Conservation (phyloP, 768 basidiomycete genomes). For the Lactarius vividus region DNA sequence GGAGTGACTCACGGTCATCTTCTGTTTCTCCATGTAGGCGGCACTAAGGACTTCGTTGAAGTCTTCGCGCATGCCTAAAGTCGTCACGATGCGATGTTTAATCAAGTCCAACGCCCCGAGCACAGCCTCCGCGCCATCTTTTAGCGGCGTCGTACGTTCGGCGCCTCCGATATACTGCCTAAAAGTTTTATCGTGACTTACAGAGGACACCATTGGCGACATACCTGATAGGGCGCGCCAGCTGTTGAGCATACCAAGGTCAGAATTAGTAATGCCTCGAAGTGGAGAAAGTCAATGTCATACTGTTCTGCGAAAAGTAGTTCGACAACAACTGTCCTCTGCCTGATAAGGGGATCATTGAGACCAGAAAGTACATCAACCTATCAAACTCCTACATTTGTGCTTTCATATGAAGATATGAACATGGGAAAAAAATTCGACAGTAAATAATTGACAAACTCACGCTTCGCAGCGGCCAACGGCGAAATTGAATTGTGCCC, state of each 20-base stretch:
- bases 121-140: constrained; percentile 57
- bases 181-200: constrained; percentile 3
- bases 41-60: constrained; percentile 83
- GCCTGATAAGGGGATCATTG: constrained; percentile 39
- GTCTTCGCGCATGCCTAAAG: constrained; percentile 38
- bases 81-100: constrained; percentile 48
- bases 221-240: constrained; percentile 76
- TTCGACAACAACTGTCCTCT: constrained; percentile 70
- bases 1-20: constrained; percentile 62
- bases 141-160: constrained; percentile 66
- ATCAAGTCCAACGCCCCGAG: constrained; percentile 57
- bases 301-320: constrained; percentile 85
- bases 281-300: constrained; percentile 29
- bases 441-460: constrained; percentile 28
- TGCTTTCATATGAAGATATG: constrained; percentile 44
- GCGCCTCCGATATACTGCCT: constrained; percentile 74
- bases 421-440: background rate
- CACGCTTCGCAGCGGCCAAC: constrained; percentile 71
- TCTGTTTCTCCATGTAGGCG: constrained; percentile 83
- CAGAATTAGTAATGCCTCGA: constrained; percentile 1
- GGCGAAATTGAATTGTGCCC: constrained; percentile 58
- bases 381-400: constrained; percentile 49
- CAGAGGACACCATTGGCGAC: constrained; percentile 20
- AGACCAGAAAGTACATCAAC: constrained; percentile 3
- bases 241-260: constrained; percentile 41